Percentiles rank a stretch among this genome's conserved stretches.
phyloP scores from a whole-genome alignment of 2,329 filamentous ascomycete genomes.

The Colletotrichum sp. region DNA sequence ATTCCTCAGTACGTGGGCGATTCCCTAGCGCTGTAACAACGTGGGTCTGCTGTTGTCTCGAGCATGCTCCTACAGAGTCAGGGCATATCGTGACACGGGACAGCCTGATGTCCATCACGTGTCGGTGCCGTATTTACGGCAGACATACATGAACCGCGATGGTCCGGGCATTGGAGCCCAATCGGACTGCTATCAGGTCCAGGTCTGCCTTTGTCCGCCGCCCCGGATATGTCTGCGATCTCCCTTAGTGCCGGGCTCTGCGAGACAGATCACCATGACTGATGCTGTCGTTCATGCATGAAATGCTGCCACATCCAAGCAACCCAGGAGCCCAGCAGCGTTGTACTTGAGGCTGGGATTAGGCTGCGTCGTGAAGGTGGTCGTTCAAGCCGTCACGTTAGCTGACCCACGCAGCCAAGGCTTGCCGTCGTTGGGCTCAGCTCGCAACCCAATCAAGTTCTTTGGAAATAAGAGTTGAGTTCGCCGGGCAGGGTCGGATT shows the following conservation, averaged over 20 bases:
- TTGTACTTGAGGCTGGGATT: neutral
- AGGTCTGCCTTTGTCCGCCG: neutral
- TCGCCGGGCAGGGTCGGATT: neutral
- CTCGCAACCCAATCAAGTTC: neutral
- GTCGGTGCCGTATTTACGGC: neutral
- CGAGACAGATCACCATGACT: neutral
- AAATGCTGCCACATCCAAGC: neutral
- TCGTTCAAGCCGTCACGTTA: neutral
- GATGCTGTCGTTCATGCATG: neutral
- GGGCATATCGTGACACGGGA: neutral
- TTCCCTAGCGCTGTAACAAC: neutral
- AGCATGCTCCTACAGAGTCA: neutral
- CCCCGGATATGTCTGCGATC: neutral
- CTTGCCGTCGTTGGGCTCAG: neutral
- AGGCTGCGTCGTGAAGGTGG: neutral
- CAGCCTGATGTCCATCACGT: neutral
- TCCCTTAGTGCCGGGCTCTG: neutral
- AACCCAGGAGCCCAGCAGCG: neutral
- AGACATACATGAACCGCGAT: neutral
- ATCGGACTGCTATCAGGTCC: neutral
- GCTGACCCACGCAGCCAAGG: neutral
- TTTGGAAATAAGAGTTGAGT: neutral
- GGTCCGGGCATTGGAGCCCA: neutral
- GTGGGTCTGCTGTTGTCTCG: neutral
- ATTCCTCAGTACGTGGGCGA: neutral